A percentile compares a stretch with the other conserved stretches of the same genome.
phyloP scores from a whole-genome alignment of 2,329 filamentous ascomycete genomes.

The Microcyclosporella mali region DNA sequence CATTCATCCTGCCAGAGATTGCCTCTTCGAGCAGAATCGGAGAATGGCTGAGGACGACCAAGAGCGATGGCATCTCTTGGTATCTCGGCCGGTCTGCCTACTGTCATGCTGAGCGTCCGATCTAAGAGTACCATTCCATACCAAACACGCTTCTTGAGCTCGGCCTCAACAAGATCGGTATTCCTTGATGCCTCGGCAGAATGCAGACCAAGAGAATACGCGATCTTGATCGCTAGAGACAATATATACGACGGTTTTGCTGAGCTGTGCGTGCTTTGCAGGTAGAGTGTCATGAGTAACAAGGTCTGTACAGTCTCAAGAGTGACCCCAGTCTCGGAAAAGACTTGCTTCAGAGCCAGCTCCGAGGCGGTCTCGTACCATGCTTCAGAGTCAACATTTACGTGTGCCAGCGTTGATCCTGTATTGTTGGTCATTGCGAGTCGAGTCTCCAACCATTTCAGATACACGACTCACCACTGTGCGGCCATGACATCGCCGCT shows the following conservation, averaged over 20 bases:
- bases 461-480: background rate
- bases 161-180: slow-evolving; percentile 5
- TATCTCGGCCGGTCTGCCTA: slow-evolving; percentile 4
- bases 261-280: slow-evolving; percentile 8
- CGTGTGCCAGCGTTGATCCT: background rate
- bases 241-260: slow-evolving; percentile 2
- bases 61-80: background rate
- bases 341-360: slow-evolving; percentile 6
- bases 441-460: too few relatives aligned
- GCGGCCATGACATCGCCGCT: slow-evolving; percentile 4
- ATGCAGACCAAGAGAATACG: slow-evolving; percentile 8
- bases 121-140: slow-evolving; percentile 4
- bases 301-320: slow-evolving; percentile 7
- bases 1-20: slow-evolving; percentile 2
- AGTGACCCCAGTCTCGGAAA: slow-evolving; percentile 3
- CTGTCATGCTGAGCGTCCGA: slow-evolving; percentile 6
- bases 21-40: slow-evolving; percentile 3
- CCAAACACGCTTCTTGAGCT: slow-evolving; percentile 5
- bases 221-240: slow-evolving; percentile 4
- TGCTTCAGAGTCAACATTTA: slow-evolving; percentile 4
- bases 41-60: slow-evolving; percentile 1
- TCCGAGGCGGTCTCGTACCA: slow-evolving; percentile 5
- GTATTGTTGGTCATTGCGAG: too few relatives aligned
- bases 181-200: slow-evolving; percentile 6
- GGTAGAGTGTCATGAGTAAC: slow-evolving; percentile 4